phyloP scores from a whole-genome alignment of 1,284 basidiomycete genomes.

The Pseudozyma tsukubaensis region DNA sequence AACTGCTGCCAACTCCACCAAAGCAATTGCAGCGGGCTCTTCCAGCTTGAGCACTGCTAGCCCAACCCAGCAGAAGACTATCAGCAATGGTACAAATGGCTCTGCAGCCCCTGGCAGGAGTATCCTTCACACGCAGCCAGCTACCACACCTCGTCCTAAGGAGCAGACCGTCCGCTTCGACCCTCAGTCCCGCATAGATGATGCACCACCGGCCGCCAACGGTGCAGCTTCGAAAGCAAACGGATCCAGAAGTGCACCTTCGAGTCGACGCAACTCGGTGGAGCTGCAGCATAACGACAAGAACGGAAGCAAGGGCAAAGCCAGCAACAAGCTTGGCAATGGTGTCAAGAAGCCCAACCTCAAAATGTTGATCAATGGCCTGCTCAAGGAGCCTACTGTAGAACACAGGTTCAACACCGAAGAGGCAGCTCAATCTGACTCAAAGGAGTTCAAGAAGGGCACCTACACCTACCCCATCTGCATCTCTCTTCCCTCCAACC shows the following conservation, averaged over 20 bases:
- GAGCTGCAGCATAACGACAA: constrained; percentile 29
- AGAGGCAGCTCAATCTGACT: constrained; percentile 71
- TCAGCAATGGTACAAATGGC: not conserved
- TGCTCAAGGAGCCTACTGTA: constrained; percentile 39
- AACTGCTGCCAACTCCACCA: constrained; percentile 21
- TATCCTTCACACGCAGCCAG: constrained; percentile 36
- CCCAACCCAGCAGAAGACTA: constrained; percentile 4
- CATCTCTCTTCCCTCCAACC: constrained; percentile 82
- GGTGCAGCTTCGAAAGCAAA: constrained; percentile 2
- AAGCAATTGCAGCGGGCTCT: not conserved
- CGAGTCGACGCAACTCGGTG: constrained; percentile 30
- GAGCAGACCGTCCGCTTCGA: constrained; percentile 49
- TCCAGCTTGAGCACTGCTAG: not conserved
- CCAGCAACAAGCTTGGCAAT: constrained; percentile 13
- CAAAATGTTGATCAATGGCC: constrained; percentile 48
- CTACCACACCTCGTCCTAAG: constrained; percentile 14
- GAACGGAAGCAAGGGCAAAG: constrained; percentile 22
- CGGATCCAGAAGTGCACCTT: constrained; percentile 23
- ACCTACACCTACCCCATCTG: constrained; percentile 94
- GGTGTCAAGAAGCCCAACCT: constrained; percentile 37
- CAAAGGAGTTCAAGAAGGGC: constrained; percentile 91
- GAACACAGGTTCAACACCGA: constrained; percentile 20
- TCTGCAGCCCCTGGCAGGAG: constrained; percentile 17
- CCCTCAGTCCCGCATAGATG: constrained; percentile 35
- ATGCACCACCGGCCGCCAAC: constrained; percentile 14